These are phyloP conservation scores for Ampelomyces quisqualis DNA, from an alignment of 2,329 filamentous ascomycete species.

Conservation along the genomic window DNA sequence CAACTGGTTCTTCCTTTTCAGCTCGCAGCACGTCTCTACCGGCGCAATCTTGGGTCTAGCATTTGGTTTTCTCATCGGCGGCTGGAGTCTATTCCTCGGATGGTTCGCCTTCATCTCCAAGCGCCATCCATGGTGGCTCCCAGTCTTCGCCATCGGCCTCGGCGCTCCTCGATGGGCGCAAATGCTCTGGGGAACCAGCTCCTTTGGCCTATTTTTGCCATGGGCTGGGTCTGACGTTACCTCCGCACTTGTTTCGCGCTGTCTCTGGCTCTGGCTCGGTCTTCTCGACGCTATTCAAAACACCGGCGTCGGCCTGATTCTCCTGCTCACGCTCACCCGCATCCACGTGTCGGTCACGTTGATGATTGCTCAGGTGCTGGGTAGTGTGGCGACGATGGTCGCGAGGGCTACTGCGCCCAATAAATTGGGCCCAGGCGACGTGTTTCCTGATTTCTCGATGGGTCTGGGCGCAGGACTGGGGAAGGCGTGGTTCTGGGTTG, in stretches of 20 bases:
- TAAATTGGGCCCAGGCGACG: background rate
- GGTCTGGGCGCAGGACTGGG: background rate
- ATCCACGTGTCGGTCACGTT: background rate
- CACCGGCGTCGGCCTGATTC: background rate
- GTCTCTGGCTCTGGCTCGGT: slow-evolving; percentile 1
- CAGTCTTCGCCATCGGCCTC: background rate
- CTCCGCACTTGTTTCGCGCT: background rate
- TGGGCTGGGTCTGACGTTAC: background rate
- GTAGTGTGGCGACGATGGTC: background rate
- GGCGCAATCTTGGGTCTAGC: background rate
- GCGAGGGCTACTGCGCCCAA: background rate
- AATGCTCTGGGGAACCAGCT: slow-evolving; percentile 1
- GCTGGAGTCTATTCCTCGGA: background rate
- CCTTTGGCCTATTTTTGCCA: background rate
- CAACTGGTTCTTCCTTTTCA: slow-evolving; percentile 1
- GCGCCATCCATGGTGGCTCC: background rate
- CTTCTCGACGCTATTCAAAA: background rate
- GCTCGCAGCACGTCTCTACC: slow-evolving; percentile 1
- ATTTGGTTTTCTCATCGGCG: background rate
- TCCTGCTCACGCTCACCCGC: background rate
- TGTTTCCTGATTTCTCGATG: background rate
- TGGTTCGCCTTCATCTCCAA: background rate
- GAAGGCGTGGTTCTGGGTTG: background rate
- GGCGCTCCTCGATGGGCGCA: background rate
- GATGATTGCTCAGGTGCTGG: background rate